Evolutionary conservation across 140 eudicot species (phyloP).

Genomic region (Cichorium intybus): DNA sequence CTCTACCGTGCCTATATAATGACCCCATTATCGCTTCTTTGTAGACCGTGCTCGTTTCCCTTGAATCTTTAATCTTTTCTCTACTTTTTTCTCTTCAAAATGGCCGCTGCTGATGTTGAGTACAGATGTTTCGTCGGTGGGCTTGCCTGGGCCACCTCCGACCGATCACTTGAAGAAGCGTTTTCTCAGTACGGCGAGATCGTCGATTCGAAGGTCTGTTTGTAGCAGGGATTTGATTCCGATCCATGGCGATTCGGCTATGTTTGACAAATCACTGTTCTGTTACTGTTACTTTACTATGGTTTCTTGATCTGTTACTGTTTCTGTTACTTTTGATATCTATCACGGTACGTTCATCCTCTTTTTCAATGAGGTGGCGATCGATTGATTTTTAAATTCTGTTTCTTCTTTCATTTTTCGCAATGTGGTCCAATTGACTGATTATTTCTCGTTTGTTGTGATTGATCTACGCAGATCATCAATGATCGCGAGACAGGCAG

Average conservation of each 20-base stretch:
- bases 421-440: background rate
- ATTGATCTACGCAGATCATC: slow-evolving; percentile 17
- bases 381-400: slow-evolving; percentile 29
- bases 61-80: background rate
- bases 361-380: slow-evolving; percentile 40
- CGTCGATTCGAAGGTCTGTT: slow-evolving; percentile 84
- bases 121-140: slow-evolving; percentile 88
- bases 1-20: slow-evolving; percentile 10
- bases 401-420: background rate
- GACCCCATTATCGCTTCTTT: slow-evolving; percentile 1
- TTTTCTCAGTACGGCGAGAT: slow-evolving; percentile 69
- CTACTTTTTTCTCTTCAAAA: background rate
- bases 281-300: slow-evolving; percentile 31
- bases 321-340: slow-evolving; percentile 39
- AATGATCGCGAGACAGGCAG: slow-evolving; percentile 47
- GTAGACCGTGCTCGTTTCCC: background rate
- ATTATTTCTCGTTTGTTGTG: background rate
- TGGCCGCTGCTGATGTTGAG: slow-evolving; percentile 65
- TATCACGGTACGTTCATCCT: slow-evolving; percentile 69
- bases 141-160: slow-evolving; percentile 85
- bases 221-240: slow-evolving; percentile 37
- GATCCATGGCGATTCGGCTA: slow-evolving; percentile 36
- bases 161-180: slow-evolving; percentile 50
- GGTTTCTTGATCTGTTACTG: slow-evolving; percentile 28
- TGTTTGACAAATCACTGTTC: slow-evolving; percentile 1